A percentile compares a stretch with the other conserved stretches of the same genome.
Conservation (phyloP, 2,329 filamentous ascomycete species). For the Microascus cirrosus region DNA sequence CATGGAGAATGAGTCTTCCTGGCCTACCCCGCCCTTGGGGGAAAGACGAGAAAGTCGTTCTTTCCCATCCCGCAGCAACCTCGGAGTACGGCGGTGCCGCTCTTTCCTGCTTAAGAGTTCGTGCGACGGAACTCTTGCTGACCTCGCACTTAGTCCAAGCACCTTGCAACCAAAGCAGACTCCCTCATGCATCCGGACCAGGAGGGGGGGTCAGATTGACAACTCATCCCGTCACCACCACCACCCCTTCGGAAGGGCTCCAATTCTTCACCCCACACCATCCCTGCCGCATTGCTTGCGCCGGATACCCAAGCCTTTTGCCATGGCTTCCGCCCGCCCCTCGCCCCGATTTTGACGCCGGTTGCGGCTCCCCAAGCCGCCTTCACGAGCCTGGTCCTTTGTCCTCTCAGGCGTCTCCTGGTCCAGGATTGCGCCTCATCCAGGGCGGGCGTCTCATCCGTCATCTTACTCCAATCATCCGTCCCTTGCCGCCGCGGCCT, state of each 20-base stretch:
- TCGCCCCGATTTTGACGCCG: not conserved
- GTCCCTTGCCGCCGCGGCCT: not conserved
- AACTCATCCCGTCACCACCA: not conserved
- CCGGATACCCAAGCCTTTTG: not conserved
- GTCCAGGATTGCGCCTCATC: not conserved
- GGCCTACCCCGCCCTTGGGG: not conserved
- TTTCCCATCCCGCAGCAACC: not conserved
- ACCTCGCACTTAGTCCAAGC: not conserved
- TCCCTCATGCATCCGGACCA: not conserved
- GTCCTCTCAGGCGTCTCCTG: not conserved
- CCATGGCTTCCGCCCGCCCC: not conserved
- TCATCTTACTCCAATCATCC: not conserved
- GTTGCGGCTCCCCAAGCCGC: not conserved
- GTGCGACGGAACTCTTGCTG: not conserved
- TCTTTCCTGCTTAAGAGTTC: not conserved
- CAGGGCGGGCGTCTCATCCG: not conserved
- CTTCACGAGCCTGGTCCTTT: not conserved
- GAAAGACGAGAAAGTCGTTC: not conserved
- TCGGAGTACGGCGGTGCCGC: not conserved
- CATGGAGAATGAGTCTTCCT: not conserved
- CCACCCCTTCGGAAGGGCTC: not conserved
- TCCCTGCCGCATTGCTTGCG: not conserved
- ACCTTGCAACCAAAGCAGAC: not conserved
- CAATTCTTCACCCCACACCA: not conserved
- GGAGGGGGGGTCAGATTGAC: not conserved